Base-by-base conservation (phyloP, 805 yeast genomes). In the Peterozyma xylosa region DNA sequence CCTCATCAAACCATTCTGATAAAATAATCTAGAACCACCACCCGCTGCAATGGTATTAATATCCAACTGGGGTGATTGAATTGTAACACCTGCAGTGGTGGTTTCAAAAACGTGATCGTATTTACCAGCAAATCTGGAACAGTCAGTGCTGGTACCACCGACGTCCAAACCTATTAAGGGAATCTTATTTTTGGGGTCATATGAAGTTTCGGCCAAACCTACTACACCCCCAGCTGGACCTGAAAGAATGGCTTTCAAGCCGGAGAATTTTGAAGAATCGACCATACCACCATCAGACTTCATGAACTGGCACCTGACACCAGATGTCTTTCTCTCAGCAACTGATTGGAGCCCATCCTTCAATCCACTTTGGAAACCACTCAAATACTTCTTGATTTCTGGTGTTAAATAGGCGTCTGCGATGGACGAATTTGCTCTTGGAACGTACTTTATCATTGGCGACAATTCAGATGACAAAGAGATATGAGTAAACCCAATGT, bases 171-270 rank as follows among this genome's bases (percentile, higher is more conserved):
- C 95, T 45, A 86, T 74, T 39, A 84, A 68, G 0, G 95, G 89
- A 18, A 73, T 71, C 11, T 64, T 62, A 44, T 74, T 73, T n/a
- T 63, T 54, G 1, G 65, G 62, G 48, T 78, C 71, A 57, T 72
- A 87, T 48, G 96, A 86, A 0, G 98, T 90, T 42, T 78, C 73
- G 0, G 96, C 86, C 53, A 80, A 86, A 0, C 98, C 98, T 32
- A 91, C 96, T 46, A 91, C 95, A 41, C 98, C 98, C 34, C 98
- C 98, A 9, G 98, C 98, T 2, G 98, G 98, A 2, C 98, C 98
- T 1, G 96, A 87, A 33, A 91, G 64, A 40, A 91, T 85, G 3
- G 98, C 96, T 52, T 80, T 74, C 33, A 91, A 67, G 2, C 98
- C 98, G 0, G 96, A 82, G 59, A 91, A 91, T 40, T 77, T 73